phyloP scores from a whole-genome alignment of 2,329 filamentous ascomycete species.

The Fusarium udum region DNA sequence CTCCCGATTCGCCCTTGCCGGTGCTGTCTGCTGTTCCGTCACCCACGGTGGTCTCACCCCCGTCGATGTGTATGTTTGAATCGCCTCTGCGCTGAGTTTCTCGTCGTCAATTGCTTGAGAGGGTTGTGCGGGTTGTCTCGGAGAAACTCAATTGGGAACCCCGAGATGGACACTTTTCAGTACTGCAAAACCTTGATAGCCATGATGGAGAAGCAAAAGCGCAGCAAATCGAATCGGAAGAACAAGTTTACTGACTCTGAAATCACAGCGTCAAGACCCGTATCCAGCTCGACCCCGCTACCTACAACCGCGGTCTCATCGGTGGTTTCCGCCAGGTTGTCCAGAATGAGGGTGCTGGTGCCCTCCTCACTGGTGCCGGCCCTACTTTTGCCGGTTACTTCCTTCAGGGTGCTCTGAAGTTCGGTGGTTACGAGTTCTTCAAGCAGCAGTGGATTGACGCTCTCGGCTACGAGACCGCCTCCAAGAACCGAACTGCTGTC shows the following conservation, averaged over 20 bases:
- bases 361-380: slow-evolving; percentile 85
- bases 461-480: slow-evolving; percentile 80
- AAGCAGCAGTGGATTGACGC: slow-evolving; percentile 88
- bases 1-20: slow-evolving; percentile 95
- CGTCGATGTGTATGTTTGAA: slow-evolving; percentile 92
- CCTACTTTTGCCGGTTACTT: slow-evolving; percentile 92
- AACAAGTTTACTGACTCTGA: slow-evolving; percentile 32
- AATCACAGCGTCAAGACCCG: slow-evolving; percentile 85
- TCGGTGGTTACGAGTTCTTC: slow-evolving; percentile 96
- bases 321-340: slow-evolving; percentile 89
- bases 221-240: neutral
- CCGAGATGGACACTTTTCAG: slow-evolving; percentile 7
- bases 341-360: slow-evolving; percentile 83
- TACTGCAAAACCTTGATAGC: neutral
- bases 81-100: neutral
- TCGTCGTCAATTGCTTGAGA: slow-evolving; percentile 34
- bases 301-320: slow-evolving; percentile 89
- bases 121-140: slow-evolving; percentile 5
- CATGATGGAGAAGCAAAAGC: neutral
- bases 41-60: slow-evolving; percentile 97
- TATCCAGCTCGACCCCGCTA: slow-evolving; percentile 90
- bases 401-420: slow-evolving; percentile 93
- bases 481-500: slow-evolving; percentile 81
- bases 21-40: slow-evolving; percentile 97
- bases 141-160: neutral